Evolutionary conservation across 768 basidiomycete genomes (phyloP).

Genomic region (Leucocoprinus birnbaumii): DNA sequence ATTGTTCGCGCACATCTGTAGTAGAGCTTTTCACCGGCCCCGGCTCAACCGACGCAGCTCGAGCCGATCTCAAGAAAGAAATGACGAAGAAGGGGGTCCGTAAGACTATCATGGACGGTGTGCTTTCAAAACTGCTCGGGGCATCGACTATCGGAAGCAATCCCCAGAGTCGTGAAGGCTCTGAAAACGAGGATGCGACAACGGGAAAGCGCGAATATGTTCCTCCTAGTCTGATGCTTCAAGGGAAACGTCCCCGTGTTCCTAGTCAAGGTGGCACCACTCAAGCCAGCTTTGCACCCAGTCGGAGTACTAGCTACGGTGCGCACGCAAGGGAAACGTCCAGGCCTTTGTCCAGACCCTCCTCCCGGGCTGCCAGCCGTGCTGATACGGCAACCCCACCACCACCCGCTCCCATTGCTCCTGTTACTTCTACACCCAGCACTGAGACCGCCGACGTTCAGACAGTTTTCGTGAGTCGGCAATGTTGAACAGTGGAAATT

Average conservation of each 20-base stretch:
- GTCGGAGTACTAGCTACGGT: constrained; percentile 22
- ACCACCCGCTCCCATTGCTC: constrained; percentile 13
- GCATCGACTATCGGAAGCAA: constrained; percentile 38
- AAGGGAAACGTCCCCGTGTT: constrained; percentile 47
- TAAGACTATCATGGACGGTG: constrained; percentile 81
- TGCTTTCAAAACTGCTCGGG: constrained; percentile 66
- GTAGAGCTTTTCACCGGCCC: constrained; percentile 85
- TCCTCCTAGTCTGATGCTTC: constrained; percentile 71
- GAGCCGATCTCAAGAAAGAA: constrained; percentile 92
- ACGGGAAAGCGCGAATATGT: constrained; percentile 55
- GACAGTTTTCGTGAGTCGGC: constrained; percentile 64
- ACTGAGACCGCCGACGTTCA: constrained; percentile 48
- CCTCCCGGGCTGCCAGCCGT: constrained; percentile 59
- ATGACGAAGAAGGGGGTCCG: constrained; percentile 82
- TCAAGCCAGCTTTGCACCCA: constrained; percentile 45
- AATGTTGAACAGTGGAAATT: not conserved
- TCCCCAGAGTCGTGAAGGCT: constrained; percentile 51
- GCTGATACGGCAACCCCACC: constrained; percentile 46
- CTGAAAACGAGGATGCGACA: constrained; percentile 53
- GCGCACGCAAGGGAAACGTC: constrained; percentile 32
- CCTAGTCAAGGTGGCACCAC: constrained; percentile 26
- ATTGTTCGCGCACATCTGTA: constrained; percentile 76
- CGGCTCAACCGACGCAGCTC: constrained; percentile 79
- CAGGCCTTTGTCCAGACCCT: not conserved
- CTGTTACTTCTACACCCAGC: constrained; percentile 25